Evolutionary conservation across 176 grass and related monocot species (phyloP), one percentile per base, ranked within the genome.

Genomic region (Carex littledalei): DNA sequence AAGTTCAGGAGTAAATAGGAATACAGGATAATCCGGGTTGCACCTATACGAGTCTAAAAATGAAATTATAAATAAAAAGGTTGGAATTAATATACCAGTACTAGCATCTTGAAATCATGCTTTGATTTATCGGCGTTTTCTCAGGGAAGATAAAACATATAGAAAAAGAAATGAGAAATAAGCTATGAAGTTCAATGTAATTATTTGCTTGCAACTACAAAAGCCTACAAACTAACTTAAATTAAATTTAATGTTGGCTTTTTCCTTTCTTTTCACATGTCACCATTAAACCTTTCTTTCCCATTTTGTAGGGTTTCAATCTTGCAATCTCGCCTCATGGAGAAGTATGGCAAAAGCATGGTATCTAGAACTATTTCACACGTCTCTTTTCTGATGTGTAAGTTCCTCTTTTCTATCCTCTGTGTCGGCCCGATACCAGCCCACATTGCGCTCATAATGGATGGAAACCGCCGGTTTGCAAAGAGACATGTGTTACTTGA

Each of bases 371-470:
- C 9, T 17, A 83, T 29, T 65, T 39, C 12, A 31, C 20, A 32
- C 53, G 16, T 83, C 10, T 52, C 20, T 50, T 67, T 67, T 50
- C 17, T 91, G 54, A 32, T 98, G 34, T 89, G 83, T 18, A 93
- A 88, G 78, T 97, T 86, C 52, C 24, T 93, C 13, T 55, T 90
- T 79, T 89, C 84, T 26, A 63, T 94, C 61, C 81, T 98, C 22
- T 89, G 89, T 5, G 86, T 87, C 63, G 92, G 95, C 8, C 92
- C 92, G 13, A 88, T 98, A 87, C 92, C 92, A n/a, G 89, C 80
- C 2, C 95, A 98, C 57, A 85, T 93, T 9, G 95, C 91, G 1
- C 84, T 98, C 85, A 94, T 98, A 45, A 93, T 98, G 92, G 95
- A 98, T 24, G 95, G 95, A 81, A 98, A 94, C 45, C 95, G 91